These are phyloP conservation scores for Boletus subparvulus DNA, from an alignment of 768 basidiomycete species.

Conservation along the genomic window DNA sequence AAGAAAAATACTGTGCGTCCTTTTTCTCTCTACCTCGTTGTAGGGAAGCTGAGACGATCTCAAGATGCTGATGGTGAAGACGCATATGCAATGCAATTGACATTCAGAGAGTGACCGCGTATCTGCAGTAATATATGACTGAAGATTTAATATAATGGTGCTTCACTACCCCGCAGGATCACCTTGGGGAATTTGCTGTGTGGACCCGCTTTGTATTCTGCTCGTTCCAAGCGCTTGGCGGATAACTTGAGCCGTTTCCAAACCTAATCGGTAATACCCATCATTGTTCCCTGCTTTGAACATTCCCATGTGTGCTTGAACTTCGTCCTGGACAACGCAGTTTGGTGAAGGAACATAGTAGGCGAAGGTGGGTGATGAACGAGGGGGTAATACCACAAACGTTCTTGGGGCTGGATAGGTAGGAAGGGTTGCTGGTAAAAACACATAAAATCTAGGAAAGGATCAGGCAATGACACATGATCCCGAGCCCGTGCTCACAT, in stretches of 20 bases:
- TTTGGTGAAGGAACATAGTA: slow-evolving; percentile 70
- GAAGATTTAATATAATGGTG: slow-evolving; percentile 10
- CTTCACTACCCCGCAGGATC: slow-evolving; percentile 1
- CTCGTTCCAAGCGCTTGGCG: slow-evolving; percentile 49
- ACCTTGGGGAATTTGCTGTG: not conserved
- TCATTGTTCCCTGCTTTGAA: slow-evolving; percentile 81
- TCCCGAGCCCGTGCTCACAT: slow-evolving; percentile 48
- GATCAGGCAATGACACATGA: not conserved
- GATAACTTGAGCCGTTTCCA: slow-evolving; percentile 61
- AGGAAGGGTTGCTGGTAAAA: slow-evolving; percentile 69
- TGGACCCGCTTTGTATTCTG: not conserved
- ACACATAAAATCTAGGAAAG: slow-evolving; percentile 69
- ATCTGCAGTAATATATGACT: not conserved
- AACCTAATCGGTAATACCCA: slow-evolving; percentile 85
- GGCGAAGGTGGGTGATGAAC: slow-evolving; percentile 43
- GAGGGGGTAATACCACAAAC: slow-evolving; percentile 73
- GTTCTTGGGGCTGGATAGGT: slow-evolving; percentile 56
- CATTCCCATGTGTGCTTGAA: slow-evolving; percentile 87
- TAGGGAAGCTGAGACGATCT: slow-evolving; percentile 7
- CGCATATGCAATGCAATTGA: slow-evolving; percentile 86
- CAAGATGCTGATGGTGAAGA: slow-evolving; percentile 94
- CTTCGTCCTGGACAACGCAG: slow-evolving; percentile 66
- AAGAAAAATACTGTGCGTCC: slow-evolving; percentile 88
- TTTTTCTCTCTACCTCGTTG: not conserved
- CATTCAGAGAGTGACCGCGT: slow-evolving; percentile 40